Evolutionary conservation across 306 rosid genomes (phyloP).

Genomic region (Potentilla sterilis): DNA sequence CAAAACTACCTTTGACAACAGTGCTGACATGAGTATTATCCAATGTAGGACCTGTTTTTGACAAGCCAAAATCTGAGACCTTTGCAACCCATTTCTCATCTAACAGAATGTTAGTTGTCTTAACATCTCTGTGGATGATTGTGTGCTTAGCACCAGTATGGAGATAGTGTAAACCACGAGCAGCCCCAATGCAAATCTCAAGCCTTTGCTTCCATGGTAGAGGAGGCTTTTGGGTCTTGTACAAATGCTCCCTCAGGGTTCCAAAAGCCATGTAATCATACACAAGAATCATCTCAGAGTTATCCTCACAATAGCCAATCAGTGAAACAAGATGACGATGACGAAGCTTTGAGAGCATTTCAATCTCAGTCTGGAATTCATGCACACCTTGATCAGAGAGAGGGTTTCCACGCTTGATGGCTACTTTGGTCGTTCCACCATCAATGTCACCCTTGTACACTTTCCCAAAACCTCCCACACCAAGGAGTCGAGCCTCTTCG

Average conservation of each 20-base stretch:
- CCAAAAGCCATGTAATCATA: constrained; percentile 95
- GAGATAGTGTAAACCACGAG: constrained; percentile 95
- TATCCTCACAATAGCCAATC: constrained; percentile 95
- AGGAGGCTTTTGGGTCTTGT: constrained; percentile 97
- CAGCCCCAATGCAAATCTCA: constrained; percentile 97
- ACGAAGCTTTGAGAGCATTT: constrained; percentile 99
- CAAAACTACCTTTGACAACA: constrained; percentile 97
- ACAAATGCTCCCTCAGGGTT: constrained; percentile 91
- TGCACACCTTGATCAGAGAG: constrained; percentile 98
- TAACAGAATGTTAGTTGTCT: constrained; percentile 92
- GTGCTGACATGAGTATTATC: constrained; percentile 98
- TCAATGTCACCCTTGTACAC: constrained; percentile 93
- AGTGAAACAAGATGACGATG: constrained; percentile 97
- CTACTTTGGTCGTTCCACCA: constrained; percentile 75
- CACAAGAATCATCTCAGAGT: constrained; percentile 96
- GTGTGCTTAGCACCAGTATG: constrained; percentile 99
- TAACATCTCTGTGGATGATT: constrained; percentile 94
- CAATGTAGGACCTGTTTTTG: constrained; percentile 96
- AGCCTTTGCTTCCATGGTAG: constrained; percentile 99
- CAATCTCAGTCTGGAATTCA: constrained; percentile 98
- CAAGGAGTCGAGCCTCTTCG: constrained; percentile 84
- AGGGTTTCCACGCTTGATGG: constrained; percentile 94
- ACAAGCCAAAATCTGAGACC: constrained; percentile 96
- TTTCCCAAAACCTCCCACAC: constrained; percentile 98
- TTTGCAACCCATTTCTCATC: constrained; percentile 99